Base-by-base conservation (phyloP, 345 rosid species). In the Syzygium aromaticum region DNA sequence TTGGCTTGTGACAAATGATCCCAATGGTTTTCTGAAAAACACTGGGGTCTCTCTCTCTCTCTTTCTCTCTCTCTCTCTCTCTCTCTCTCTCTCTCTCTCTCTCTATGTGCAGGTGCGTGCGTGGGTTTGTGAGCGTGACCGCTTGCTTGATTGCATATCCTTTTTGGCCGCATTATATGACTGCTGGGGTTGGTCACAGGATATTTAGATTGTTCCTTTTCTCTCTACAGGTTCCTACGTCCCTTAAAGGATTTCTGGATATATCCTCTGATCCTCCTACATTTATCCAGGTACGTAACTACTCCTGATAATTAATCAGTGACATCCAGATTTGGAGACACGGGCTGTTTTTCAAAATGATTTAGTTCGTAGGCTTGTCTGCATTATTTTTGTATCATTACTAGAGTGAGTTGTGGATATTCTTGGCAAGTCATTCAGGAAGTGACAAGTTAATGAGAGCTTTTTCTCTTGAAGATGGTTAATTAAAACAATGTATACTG, bases 1-100 rank as follows among this genome's bases (percentile, higher is more conserved):
- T 57, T 95, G 98, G 98, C 89, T 93, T 54, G 94, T 87, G 51
- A 87, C 93, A 43, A 90, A 87, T 88, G 97, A 96, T 87, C 95
- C 97, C 4, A 87, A 89, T 53, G 93, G 92, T 87, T 91, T 91
- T 57, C 89, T 96, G 53, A 87, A 78, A 54, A 84, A 94, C 86
- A 87, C 92, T 3, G 94, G 95, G 92, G 98, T 94, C 33, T n/a
- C 73, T 85, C 84, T 52, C 61, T 57, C 40, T 51, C 59, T 84
- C 52, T 77, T 23, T 22, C 38, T 49, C 53, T 16, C n/a, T 54
- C 22, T 40, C 54, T 56, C 14, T 54, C 61, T 77, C 53, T 86
- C 30, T 63, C 28, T 61, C 25, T 8, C 64, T 59, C 73, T n/a
- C 33, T 63, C 67, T 28, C 38, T 7, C 21, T 14, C 46, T 15